Conservation (phyloP, 108 stramenopile species). For the Pseudonitzschia pungens region DNA sequence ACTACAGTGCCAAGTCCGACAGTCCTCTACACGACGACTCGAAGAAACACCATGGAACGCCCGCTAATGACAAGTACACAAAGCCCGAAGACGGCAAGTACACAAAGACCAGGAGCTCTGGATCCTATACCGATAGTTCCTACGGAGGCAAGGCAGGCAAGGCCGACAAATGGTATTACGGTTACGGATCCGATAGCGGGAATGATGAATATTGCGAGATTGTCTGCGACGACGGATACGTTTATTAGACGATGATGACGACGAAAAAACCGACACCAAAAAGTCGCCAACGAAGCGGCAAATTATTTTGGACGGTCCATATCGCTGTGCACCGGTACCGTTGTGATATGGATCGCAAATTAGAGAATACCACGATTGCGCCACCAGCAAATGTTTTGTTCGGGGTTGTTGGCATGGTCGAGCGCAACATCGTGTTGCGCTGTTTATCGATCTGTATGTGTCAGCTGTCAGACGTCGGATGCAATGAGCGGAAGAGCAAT, state of each 20-base stretch:
- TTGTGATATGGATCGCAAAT: neutral
- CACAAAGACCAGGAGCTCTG: neutral
- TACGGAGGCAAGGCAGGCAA: neutral
- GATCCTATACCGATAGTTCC: neutral
- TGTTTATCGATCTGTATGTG: slow-evolving; percentile 16
- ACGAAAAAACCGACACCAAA: neutral
- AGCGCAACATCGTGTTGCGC: slow-evolving; percentile 16
- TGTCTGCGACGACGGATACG: neutral
- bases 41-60: no score
- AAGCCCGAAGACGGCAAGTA: neutral
- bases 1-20: neutral
- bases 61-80: no score
- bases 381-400: neutral
- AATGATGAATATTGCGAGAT: neutral
- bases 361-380: neutral
- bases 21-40: neutral
- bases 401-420: slow-evolving; percentile 23
- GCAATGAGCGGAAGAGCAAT: neutral
- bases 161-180: neutral
- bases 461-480: slow-evolving; percentile 9
- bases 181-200: neutral
- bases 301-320: neutral
- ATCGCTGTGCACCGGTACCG: neutral
- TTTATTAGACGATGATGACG: neutral
- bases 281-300: neutral